These are phyloP conservation scores for Aspergillus panamensis DNA, from an alignment of 495 filamentous ascomycete genomes.

Conservation along the genomic window DNA sequence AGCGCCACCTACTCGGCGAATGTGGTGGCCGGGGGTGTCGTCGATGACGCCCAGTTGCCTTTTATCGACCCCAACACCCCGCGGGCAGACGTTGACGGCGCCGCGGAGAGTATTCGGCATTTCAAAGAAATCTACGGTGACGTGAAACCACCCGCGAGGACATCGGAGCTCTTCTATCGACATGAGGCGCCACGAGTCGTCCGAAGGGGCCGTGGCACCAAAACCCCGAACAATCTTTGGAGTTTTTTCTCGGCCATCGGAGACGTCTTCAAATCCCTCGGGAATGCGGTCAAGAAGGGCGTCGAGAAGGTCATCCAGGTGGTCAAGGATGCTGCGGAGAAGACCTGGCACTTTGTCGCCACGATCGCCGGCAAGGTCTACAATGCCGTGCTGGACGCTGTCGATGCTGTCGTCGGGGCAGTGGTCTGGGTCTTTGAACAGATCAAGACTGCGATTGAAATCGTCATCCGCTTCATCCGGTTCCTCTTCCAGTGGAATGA, in stretches of 20 bases:
- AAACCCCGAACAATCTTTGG: too few relatives aligned
- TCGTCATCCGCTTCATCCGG: background rate
- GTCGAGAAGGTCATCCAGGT: constrained; percentile 2
- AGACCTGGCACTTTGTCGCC: constrained; percentile 10
- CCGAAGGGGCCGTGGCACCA: background rate
- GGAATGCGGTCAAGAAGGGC: background rate
- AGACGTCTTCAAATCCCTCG: background rate
- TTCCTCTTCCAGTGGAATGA: constrained; percentile 11
- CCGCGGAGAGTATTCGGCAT: too few relatives aligned
- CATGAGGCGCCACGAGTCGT: background rate
- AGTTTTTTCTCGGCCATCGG: too few relatives aligned
- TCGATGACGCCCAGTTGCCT: too few relatives aligned
- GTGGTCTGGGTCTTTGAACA: constrained; percentile 10
- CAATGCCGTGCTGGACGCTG: constrained; percentile 9
- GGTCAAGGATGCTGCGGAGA: background rate
- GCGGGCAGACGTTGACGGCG: too few relatives aligned
- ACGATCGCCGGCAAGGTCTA: constrained; percentile 5
- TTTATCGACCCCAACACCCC: too few relatives aligned
- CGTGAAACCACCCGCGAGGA: too few relatives aligned
- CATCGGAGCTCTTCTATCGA: too few relatives aligned
- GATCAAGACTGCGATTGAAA: constrained; percentile 2
- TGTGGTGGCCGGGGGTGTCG: too few relatives aligned
- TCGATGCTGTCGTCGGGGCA: constrained; percentile 4
- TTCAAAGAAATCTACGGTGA: too few relatives aligned
- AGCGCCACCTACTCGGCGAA: too few relatives aligned